Percentiles rank a stretch among this genome's conserved stretches.
Conservation (phyloP, 2,329 filamentous ascomycete genomes). For the Microcera coccophila region DNA sequence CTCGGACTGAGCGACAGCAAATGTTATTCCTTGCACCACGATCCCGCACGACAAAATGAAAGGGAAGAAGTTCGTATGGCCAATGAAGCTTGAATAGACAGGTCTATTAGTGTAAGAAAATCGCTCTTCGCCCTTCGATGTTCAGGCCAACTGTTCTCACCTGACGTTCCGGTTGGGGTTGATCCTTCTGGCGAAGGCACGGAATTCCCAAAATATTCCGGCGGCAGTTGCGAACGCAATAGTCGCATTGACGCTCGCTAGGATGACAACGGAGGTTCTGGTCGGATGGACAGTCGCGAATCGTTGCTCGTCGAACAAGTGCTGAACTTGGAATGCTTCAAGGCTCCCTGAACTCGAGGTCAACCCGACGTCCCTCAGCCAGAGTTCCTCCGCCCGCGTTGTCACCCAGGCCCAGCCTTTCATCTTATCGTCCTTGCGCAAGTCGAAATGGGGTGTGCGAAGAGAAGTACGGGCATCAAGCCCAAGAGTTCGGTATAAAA, state of each 20-base stretch:
- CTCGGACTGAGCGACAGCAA: slow-evolving; percentile 53
- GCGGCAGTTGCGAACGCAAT: slow-evolving; percentile 53
- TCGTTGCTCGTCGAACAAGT: slow-evolving; percentile 48
- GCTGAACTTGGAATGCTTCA: slow-evolving; percentile 30
- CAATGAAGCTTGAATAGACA: slow-evolving; percentile 38
- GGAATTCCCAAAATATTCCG: slow-evolving; percentile 56
- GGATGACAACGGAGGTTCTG: slow-evolving; percentile 58
- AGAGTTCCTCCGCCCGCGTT: slow-evolving; percentile 11
- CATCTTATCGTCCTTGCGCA: slow-evolving; percentile 8
- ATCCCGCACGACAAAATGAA: slow-evolving; percentile 56
- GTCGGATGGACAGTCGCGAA: slow-evolving; percentile 54
- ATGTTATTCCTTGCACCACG: slow-evolving; percentile 54
- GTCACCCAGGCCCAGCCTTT: slow-evolving; percentile 9
- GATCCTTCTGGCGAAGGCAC: slow-evolving; percentile 42
- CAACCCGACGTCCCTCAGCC: slow-evolving; percentile 11
- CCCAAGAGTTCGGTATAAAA: slow-evolving; percentile 6
- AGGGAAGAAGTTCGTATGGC: slow-evolving; percentile 49
- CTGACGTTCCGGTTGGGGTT: slow-evolving; percentile 40
- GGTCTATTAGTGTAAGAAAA: neutral
- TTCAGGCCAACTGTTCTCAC: slow-evolving; percentile 25
- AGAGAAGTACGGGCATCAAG: slow-evolving; percentile 15
- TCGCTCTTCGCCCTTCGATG: too few species aligned
- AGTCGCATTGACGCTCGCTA: slow-evolving; percentile 58
- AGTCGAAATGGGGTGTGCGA: slow-evolving; percentile 2
- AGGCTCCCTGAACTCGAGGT: slow-evolving; percentile 3